Evolutionary conservation across 129 eudicot species (phyloP), one percentile per base, ranked within the genome.

Genomic region (Helichrysum umbraculigerum): DNA sequence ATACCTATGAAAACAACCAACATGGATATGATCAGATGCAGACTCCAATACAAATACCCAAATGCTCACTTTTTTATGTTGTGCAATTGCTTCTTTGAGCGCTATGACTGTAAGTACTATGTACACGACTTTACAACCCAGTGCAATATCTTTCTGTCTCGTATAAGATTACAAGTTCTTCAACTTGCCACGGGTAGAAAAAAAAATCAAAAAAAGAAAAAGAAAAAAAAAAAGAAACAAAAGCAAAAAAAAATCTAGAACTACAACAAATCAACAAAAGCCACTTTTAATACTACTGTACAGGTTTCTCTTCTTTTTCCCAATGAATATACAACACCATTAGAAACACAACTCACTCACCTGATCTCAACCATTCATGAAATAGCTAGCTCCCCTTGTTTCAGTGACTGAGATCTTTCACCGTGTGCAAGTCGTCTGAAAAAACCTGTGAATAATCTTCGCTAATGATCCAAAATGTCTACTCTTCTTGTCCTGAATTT

Each of bases 401-500:
- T 20, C 73, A 68, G 58, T 42, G 57, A 25, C 73, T 39, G 72
- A 68, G 33, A 42, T 41, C 61, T 15, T 67, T 25, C 25, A 7
- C 20, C 11, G 16, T 72, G 25, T 7, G 78, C 56, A 74, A 70
- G 62, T 73, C n/a, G 63, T 57, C 66, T 16, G n/a, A 79, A 71
- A 60, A 62, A 52, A 78, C 73, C 74, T 44, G 79, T 30, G 10
- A 41, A 59, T 30, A 22, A 22, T 22, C 52, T 67, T 39, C 8
- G 44, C 20, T 62, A 29, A 17, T 50, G 35, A 58, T 17, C 34
- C 63, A 42, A 28, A 25, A 30, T 10, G 21, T 58, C 76, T 83
- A 87, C 76, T 74, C 85, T 81, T 85, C 86, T 33, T 70, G 82
- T 75, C 84, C 87, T 62, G 83, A 72, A 67, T 81, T 79, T 79